Percentiles rank a stretch among this genome's conserved stretches.
Evolutionary conservation across 2,329 filamentous ascomycete genomes (phyloP).

Genomic region (Penicillium capsulatum): DNA sequence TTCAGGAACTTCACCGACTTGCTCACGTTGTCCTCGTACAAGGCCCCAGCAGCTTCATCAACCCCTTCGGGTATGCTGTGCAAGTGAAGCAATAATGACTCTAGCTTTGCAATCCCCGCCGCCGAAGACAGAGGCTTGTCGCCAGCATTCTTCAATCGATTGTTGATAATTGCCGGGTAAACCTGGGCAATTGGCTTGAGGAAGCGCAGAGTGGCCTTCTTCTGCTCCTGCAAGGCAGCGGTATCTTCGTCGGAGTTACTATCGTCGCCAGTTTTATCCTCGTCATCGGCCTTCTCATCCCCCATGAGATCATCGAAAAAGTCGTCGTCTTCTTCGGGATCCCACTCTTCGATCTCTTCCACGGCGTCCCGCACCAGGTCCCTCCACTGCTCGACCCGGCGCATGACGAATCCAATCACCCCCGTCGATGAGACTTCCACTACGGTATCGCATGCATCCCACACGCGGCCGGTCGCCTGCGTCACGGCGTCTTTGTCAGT

Average conservation of each 20-base stretch:
- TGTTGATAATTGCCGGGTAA: conserved; percentile 42
- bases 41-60: conserved; percentile 45
- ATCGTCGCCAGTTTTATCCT: conserved; percentile 14
- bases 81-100: conserved; percentile 33
- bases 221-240: conserved; percentile 38
- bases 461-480: conserved; percentile 70
- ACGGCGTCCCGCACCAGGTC: conserved; percentile 77
- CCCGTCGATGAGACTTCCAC: conserved; percentile 61
- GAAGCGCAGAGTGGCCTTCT: conserved; percentile 41
- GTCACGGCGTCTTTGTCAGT: conserved; percentile 53
- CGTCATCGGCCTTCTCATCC: conserved; percentile 25
- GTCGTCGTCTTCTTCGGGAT: conserved; percentile 64
- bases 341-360: conserved; percentile 83
- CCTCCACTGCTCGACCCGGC: conserved; percentile 68
- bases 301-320: conserved; percentile 40
- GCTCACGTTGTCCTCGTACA: conserved; percentile 42
- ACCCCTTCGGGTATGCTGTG: conserved; percentile 40
- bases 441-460: conserved; percentile 76
- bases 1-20: conserved; percentile 32
- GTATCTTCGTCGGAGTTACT: conserved; percentile 21
- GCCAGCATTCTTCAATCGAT: conserved; percentile 38
- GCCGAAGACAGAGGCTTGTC: conserved; percentile 16
- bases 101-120: conserved; percentile 28
- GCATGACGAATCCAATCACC: conserved; percentile 64
- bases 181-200: conserved; percentile 43